These are phyloP conservation scores for Ophiocordyceps unilateralis DNA, from an alignment of 2,329 filamentous ascomycete species.

Conservation along the genomic window DNA sequence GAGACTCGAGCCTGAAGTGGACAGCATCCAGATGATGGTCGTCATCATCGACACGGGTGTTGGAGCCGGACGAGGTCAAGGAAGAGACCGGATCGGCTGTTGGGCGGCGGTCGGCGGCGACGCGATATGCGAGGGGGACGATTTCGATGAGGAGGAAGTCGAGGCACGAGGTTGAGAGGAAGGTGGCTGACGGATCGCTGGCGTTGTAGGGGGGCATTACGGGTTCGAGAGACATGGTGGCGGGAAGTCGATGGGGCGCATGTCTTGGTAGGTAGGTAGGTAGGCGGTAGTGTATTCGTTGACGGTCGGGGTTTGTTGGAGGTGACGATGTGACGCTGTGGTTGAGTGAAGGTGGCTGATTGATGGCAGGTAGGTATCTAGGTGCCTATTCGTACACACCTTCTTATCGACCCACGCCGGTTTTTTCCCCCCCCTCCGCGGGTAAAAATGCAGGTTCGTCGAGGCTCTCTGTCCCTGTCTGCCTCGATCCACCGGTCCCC, in stretches of 20 bases:
- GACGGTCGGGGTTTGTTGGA: too few species aligned
- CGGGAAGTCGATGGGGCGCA: background rate
- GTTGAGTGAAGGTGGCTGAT: too few species aligned
- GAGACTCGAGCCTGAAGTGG: slow-evolving; percentile 63
- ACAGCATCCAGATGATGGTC: slow-evolving; percentile 75
- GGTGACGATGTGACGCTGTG: too few species aligned
- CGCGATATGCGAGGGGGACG: slow-evolving; percentile 80
- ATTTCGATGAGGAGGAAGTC: slow-evolving; percentile 94
- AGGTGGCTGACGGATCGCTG: slow-evolving; percentile 56
- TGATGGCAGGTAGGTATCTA: too few species aligned
- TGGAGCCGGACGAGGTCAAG: background rate
- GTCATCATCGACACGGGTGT: slow-evolving; percentile 31
- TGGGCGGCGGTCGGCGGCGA: slow-evolving; percentile 53
- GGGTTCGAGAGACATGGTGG: slow-evolving; percentile 54
- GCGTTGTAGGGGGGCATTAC: slow-evolving; percentile 52
- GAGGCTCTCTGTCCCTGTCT: too few species aligned
- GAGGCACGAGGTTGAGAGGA: slow-evolving; percentile 70
- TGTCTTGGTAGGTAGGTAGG: too few species aligned
- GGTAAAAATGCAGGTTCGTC: too few species aligned
- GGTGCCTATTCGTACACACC: too few species aligned
- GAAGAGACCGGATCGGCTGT: background rate
- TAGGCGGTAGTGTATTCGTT: too few species aligned
- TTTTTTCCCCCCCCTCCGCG: too few species aligned
- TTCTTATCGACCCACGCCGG: too few species aligned
- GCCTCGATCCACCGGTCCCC: too few species aligned